Conservation (phyloP, 2,329 filamentous ascomycete genomes). For the Colletotrichum nymphaeae region DNA sequence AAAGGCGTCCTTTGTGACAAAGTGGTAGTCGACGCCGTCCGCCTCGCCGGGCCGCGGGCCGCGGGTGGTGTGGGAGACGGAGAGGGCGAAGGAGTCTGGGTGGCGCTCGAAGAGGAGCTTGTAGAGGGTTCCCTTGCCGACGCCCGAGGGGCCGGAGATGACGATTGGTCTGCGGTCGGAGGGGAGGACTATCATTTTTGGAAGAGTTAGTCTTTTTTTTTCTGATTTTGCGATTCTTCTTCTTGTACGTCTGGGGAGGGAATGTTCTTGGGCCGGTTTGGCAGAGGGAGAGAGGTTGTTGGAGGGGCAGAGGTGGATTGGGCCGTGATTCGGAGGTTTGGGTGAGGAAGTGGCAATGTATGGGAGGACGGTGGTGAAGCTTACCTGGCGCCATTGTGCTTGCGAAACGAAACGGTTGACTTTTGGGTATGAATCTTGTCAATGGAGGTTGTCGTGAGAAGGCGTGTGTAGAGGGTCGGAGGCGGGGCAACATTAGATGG, state of each 20-base stretch:
- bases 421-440: slow-evolving; percentile 1
- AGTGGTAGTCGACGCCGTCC: slow-evolving; percentile 86
- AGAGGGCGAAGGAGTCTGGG: slow-evolving; percentile 63
- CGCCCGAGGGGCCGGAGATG: slow-evolving; percentile 82
- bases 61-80: slow-evolving; percentile 83
- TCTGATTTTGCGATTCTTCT: background rate
- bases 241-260: background rate
- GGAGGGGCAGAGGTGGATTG: background rate
- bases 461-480: slow-evolving; percentile 23
- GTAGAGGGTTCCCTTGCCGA: slow-evolving; percentile 85
- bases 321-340: background rate
- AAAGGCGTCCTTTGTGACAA: slow-evolving; percentile 75
- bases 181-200: slow-evolving; percentile 39
- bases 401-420: slow-evolving; percentile 30
- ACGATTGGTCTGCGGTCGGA: slow-evolving; percentile 74
- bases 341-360: background rate
- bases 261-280: background rate
- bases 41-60: slow-evolving; percentile 79
- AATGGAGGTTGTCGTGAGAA: slow-evolving; percentile 25
- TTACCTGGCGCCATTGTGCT: slow-evolving; percentile 46
- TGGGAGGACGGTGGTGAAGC: slow-evolving; percentile 12
- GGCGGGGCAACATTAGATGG: slow-evolving; percentile 28
- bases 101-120: slow-evolving; percentile 73
- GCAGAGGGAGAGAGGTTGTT: background rate
- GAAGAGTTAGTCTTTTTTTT: background rate